Conservation (phyloP, 202 grass and related monocot species). For the Eragrostis tef region DNA sequence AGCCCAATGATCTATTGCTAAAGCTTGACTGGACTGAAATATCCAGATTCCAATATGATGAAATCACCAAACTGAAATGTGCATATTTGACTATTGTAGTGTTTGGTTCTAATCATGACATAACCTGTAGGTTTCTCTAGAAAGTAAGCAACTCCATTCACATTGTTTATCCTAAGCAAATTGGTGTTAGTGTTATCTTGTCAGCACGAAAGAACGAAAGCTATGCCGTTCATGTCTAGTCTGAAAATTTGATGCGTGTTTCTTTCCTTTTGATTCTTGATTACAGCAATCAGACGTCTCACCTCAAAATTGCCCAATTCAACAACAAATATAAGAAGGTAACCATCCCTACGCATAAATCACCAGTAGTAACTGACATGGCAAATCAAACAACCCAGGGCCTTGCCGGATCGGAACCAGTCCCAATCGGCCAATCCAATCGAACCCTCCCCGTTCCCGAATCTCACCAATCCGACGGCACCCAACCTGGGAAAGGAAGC, state of each 20-base stretch:
- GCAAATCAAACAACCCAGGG: not conserved
- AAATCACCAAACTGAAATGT: not conserved
- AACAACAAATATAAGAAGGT: not conserved
- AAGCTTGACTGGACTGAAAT: not conserved
- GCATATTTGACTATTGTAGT: not conserved
- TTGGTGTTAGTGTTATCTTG: not conserved
- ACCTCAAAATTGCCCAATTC: not conserved
- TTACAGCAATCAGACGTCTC: not conserved
- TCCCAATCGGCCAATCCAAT: not conserved
- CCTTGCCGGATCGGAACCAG: not conserved
- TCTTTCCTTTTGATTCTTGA: not conserved
- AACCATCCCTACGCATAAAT: not conserved
- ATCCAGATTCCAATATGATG: not conserved
- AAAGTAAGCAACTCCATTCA: not conserved
- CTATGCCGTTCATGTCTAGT: not conserved
- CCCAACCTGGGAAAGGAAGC: not conserved
- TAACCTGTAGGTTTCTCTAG: not conserved
- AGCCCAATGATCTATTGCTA: not conserved
- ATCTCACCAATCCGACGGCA: conserved; percentile 1
- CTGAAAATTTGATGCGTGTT: not conserved
- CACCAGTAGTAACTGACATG: not conserved
- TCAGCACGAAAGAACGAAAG: not conserved
- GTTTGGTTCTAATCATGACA: not conserved
- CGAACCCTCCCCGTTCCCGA: not conserved
- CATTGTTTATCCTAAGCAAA: not conserved